These are phyloP conservation scores for Sphagnum magellanicum DNA, from an alignment of 228 moss, liverwort and hornwort species.

Conservation along the genomic window DNA sequence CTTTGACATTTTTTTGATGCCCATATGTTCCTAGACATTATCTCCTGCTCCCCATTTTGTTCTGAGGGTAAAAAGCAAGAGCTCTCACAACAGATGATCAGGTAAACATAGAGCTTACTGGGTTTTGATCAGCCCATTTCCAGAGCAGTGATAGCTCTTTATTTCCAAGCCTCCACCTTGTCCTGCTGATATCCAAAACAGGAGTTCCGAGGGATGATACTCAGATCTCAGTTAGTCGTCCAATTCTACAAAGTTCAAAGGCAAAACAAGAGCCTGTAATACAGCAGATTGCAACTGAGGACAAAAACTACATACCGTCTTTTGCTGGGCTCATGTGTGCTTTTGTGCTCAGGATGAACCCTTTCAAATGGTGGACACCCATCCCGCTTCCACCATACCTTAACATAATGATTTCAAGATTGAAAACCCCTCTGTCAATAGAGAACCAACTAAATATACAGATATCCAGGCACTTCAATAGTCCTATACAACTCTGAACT, in stretches of 20 bases:
- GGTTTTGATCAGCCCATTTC: slow-evolving; percentile 97
- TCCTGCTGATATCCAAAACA: slow-evolving; percentile 24
- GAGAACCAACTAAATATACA: no score
- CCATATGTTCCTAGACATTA: no score
- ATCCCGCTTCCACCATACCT: slow-evolving; percentile 99
- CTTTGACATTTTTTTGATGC: no score
- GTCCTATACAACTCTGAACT: no score
- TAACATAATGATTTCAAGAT: background rate
- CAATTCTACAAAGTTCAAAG: background rate
- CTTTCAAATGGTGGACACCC: slow-evolving; percentile 93
- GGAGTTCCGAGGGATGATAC: no score
- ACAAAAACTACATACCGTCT: slow-evolving; percentile 19
- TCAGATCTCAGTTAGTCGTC: background rate
- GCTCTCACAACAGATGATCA: background rate
- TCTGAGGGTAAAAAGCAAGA: no score
- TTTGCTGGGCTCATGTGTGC: slow-evolving; percentile 35
- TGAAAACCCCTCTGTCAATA: slow-evolving; percentile 1
- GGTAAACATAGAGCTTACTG: slow-evolving; percentile 24
- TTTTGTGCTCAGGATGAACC: slow-evolving; percentile 61
- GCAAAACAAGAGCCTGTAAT: no score
- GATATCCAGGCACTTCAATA: no score
- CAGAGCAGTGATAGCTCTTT: slow-evolving; percentile 88
- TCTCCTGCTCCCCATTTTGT: no score
- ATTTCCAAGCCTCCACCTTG: slow-evolving; percentile 89
- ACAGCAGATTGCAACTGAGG: background rate